A percentile compares a stretch with the other conserved stretches of the same genome.
phyloP scores from a whole-genome alignment of 768 basidiomycete species.

The Phaeotremella fagi region DNA sequence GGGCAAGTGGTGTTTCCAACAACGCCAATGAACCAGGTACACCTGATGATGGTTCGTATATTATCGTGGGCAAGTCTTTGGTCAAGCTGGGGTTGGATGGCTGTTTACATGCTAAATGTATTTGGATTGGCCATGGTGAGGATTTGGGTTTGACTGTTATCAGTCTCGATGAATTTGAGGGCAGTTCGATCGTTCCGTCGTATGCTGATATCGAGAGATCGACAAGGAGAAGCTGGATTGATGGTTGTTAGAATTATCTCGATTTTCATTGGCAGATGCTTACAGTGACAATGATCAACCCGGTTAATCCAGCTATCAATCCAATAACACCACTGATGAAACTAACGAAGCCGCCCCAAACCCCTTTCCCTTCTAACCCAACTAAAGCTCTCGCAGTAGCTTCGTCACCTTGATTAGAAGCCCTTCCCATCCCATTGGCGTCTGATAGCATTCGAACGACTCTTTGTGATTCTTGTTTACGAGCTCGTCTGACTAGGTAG shows the following conservation, averaged over 20 bases:
- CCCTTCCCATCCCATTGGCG: slow-evolving; percentile 25
- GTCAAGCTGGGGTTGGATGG: not conserved
- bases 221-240: slow-evolving; percentile 36
- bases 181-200: slow-evolving; percentile 34
- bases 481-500: slow-evolving; percentile 39
- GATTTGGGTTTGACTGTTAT: slow-evolving; percentile 24
- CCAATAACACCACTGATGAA: slow-evolving; percentile 35
- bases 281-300: slow-evolving; percentile 36
- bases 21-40: slow-evolving; percentile 44
- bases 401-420: slow-evolving; percentile 26
- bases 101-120: slow-evolving; percentile 42
- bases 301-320: slow-evolving; percentile 40
- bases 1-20: slow-evolving; percentile 31
- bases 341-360: slow-evolving; percentile 28
- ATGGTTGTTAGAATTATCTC: not conserved
- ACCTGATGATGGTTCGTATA: slow-evolving; percentile 46
- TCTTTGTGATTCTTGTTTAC: slow-evolving; percentile 33
- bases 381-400: slow-evolving; percentile 35
- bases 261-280: slow-evolving; percentile 10
- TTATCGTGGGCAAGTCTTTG: slow-evolving; percentile 42
- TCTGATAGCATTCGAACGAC: slow-evolving; percentile 41
- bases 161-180: slow-evolving; percentile 22
- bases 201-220: slow-evolving; percentile 44
- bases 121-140: slow-evolving; percentile 30
- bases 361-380: slow-evolving; percentile 33